Percentiles rank a stretch among this genome's conserved stretches.
Evolutionary conservation across 2,329 filamentous ascomycete species (phyloP).

Genomic region (Beauveria caledonica): DNA sequence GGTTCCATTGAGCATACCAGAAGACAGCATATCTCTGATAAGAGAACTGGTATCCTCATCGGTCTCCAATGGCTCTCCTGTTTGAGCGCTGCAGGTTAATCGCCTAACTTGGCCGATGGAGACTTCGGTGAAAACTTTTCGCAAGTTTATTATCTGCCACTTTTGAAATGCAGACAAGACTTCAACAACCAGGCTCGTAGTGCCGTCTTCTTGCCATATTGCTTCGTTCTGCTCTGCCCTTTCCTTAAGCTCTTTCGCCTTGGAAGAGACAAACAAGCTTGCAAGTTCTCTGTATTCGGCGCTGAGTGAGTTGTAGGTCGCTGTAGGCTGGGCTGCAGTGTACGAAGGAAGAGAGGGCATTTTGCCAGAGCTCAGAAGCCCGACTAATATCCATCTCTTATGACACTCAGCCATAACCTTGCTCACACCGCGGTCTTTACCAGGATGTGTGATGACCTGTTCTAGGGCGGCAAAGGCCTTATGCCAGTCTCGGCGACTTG

Average conservation of each 20-base stretch:
- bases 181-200: conserved; percentile 60
- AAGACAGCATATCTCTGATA: conserved; percentile 46
- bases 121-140: conserved; percentile 59
- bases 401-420: conserved; percentile 82
- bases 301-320: conserved; percentile 48
- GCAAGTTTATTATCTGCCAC: conserved; percentile 66
- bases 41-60: conserved; percentile 38
- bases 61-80: conserved; percentile 33
- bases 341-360: conserved; percentile 46
- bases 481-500: conserved; percentile 51
- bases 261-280: conserved; percentile 52
- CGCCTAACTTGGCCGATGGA: conserved; percentile 44
- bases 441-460: conserved; percentile 59
- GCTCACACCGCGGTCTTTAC: conserved; percentile 53
- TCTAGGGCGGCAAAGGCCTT: conserved; percentile 55
- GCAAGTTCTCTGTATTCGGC: conserved; percentile 66
- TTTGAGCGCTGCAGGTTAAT: conserved; percentile 46
- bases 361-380: conserved; percentile 62
- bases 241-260: conserved; percentile 49
- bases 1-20: conserved; percentile 43
- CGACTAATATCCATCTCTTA: conserved; percentile 81
- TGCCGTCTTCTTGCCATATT: conserved; percentile 65
- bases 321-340: conserved; percentile 43
- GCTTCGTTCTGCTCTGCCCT: conserved; percentile 51
- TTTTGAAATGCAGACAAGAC: conserved; percentile 64